A percentile compares a stretch with the other conserved stretches of the same genome.
Evolutionary conservation across 2,329 filamentous ascomycete genomes (phyloP).

Genomic region (Colletotrichum sp.): DNA sequence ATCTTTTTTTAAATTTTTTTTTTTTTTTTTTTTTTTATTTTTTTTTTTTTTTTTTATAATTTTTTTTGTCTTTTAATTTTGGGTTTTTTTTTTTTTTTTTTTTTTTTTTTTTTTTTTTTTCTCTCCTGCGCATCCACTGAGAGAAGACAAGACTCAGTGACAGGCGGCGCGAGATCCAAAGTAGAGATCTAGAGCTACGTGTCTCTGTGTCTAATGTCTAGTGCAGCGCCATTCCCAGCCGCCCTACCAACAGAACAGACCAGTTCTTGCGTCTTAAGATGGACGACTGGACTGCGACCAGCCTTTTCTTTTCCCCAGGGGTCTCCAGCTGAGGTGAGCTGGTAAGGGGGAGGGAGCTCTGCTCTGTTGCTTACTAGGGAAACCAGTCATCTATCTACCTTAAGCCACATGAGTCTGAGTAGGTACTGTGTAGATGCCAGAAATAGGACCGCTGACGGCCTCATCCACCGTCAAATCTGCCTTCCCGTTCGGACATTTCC

Average conservation of each 20-base stretch:
- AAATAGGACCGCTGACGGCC: not conserved
- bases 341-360: not conserved
- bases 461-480: not conserved
- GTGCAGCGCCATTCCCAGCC: not conserved
- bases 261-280: not conserved
- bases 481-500: not conserved
- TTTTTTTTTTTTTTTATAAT: too few species aligned
- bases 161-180: not conserved
- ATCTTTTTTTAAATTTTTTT: too few species aligned
- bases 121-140: not conserved
- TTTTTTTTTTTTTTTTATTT: not conserved
- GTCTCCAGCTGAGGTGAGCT: not conserved
- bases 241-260: not conserved
- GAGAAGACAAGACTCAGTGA: not conserved
- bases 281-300: not conserved
- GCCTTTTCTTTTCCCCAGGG: not conserved
- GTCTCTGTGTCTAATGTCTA: not conserved
- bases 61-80: too few species aligned
- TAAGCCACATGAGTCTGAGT: not conserved
- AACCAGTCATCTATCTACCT: not conserved
- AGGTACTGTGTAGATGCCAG: not conserved
- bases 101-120: not conserved
- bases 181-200: not conserved
- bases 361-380: not conserved
- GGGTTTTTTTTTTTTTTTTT: too few species aligned